These are phyloP conservation scores for Acanthamoeba lenticulata DNA, from an alignment of 208 protist genomes.

Conservation along the genomic window DNA sequence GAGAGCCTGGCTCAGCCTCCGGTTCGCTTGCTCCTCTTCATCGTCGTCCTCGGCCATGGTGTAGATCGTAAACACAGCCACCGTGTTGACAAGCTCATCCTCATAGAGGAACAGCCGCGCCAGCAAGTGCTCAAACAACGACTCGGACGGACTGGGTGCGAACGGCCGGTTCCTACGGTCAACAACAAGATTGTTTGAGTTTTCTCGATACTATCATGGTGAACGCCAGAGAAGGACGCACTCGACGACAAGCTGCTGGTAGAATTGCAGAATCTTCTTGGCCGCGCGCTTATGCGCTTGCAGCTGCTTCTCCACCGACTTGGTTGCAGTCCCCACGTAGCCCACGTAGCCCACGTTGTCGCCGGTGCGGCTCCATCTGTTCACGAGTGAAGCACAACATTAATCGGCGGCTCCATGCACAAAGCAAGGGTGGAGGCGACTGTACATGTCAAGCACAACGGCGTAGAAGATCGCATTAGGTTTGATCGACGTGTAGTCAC, in stretches of 20 bases:
- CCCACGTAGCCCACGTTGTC: background rate
- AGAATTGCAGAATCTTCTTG: background rate
- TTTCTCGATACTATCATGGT: too few relatives aligned
- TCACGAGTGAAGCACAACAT: background rate
- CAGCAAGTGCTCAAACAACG: background rate
- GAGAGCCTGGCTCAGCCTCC: too few relatives aligned
- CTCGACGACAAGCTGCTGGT: background rate
- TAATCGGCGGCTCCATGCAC: background rate
- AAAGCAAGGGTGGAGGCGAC: background rate
- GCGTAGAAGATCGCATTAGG: background rate
- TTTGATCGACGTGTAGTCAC: background rate
- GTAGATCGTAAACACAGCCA: background rate
- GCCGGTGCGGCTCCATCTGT: constrained; percentile 4
- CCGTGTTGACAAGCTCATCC: background rate
- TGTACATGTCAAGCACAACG: background rate
- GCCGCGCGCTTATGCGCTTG: background rate
- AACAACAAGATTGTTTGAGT: background rate
- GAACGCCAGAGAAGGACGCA: background rate
- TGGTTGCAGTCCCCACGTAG: background rate
- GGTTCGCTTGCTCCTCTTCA: background rate
- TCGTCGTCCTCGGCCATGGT: background rate
- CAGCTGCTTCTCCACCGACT: constrained; percentile 4
- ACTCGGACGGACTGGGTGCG: background rate
- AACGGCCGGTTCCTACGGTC: background rate
- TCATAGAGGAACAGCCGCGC: background rate